Percentiles rank a stretch among this genome's conserved stretches.
phyloP scores from a whole-genome alignment of 148 eudicot genomes.

The Rhododendron ovatum region DNA sequence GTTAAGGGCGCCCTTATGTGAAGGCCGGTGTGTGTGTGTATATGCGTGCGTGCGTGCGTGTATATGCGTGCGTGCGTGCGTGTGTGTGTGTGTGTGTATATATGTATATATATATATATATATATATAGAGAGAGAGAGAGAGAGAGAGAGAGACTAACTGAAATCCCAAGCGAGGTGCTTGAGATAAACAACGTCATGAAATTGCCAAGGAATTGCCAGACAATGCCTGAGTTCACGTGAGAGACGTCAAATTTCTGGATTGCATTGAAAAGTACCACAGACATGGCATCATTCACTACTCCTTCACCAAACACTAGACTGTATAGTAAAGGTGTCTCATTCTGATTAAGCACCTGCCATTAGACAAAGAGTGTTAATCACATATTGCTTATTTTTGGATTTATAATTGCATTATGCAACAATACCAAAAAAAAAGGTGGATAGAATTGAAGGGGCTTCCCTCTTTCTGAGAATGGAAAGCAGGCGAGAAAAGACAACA shows the following conservation, averaged over 20 bases:
- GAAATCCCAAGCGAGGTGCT: conserved; percentile 67
- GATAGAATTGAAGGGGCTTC: not conserved
- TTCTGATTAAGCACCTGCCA: conserved; percentile 84
- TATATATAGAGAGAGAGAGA: conserved; percentile 3
- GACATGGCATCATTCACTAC: conserved; percentile 92
- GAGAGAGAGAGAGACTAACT: conserved; percentile 34
- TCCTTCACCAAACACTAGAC: conserved; percentile 86
- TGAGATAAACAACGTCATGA: conserved; percentile 45
- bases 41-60: no score
- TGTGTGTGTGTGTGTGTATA: no score
- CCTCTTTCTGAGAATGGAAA: not conserved
- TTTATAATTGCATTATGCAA: not conserved
- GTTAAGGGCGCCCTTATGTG: no score
- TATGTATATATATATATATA: no score
- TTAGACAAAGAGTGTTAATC: not conserved
- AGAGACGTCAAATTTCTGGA: conserved; percentile 57
- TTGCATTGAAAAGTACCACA: conserved; percentile 79
- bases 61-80: no score
- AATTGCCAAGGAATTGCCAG: conserved; percentile 45
- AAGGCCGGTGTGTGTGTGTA: no score
- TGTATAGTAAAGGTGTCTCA: conserved; percentile 71
- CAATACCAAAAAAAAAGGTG: not conserved
- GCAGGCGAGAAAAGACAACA: not conserved
- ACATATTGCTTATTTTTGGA: not conserved
- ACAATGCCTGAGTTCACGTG: conserved; percentile 29